Evolutionary conservation across 805 yeast genomes (phyloP).

Genomic region (Ogataea zsoltii): DNA sequence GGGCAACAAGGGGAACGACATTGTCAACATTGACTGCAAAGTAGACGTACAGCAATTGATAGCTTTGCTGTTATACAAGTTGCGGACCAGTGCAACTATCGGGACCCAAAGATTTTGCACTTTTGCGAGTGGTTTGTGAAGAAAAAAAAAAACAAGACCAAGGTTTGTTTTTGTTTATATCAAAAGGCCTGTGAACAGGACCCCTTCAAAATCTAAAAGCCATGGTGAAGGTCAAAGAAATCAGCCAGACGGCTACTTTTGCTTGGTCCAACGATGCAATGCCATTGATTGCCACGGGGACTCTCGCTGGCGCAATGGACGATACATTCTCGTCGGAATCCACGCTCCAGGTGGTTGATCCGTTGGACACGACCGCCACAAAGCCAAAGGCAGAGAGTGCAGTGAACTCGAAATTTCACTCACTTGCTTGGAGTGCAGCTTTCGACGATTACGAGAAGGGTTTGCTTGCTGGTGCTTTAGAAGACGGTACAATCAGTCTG

Average conservation of each 20-base stretch:
- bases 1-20: conserved; percentile 2
- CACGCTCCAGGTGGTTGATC: conserved; percentile 76
- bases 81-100: neutral
- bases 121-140: neutral
- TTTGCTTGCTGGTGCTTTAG: conserved; percentile 84
- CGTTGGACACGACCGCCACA: conserved; percentile 41
- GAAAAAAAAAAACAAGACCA: neutral
- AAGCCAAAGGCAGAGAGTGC: conserved; percentile 46
- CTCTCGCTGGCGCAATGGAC: conserved; percentile 95
- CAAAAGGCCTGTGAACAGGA: conserved; percentile 4
- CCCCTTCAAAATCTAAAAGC: conserved; percentile 1
- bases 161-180: conserved; percentile 5
- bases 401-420: conserved; percentile 67
- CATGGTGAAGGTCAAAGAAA: conserved; percentile 84
- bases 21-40: neutral
- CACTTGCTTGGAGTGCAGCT: conserved; percentile 78
- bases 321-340: conserved; percentile 81
- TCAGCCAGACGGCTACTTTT: conserved; percentile 85
- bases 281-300: conserved; percentile 85
- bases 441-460: conserved; percentile 50
- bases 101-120: neutral
- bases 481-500: conserved; percentile 74
- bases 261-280: conserved; percentile 85
- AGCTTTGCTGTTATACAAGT: conserved; percentile 1
- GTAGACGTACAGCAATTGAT: neutral